These are phyloP conservation scores for Trifolium fragiferum DNA, from an alignment of 306 rosid species.

Conservation along the genomic window DNA sequence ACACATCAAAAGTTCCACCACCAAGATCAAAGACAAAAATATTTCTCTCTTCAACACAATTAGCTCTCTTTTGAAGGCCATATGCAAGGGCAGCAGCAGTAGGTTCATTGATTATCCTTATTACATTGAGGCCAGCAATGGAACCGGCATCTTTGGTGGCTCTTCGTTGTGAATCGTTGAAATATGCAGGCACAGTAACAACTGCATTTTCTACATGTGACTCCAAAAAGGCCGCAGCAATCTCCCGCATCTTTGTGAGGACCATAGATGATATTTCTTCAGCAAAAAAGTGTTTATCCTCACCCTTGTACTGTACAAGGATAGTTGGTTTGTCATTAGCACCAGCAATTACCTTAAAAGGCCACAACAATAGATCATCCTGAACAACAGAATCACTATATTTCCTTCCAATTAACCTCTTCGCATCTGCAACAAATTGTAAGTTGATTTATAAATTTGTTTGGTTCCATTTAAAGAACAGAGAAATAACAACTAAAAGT, in stretches of 20 bases:
- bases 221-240: constrained; percentile 45
- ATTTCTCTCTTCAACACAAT: too few species aligned
- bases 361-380: not conserved
- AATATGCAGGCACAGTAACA: too few species aligned
- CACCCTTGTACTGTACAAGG: not conserved
- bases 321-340: not conserved
- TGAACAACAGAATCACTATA: not conserved
- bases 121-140: too few species aligned
- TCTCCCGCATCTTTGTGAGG: constrained; percentile 56
- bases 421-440: not conserved
- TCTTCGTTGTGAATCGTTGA: too few species aligned
- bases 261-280: constrained; percentile 57
- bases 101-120: too few species aligned
- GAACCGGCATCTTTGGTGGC: too few species aligned
- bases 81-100: too few species aligned
- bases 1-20: constrained; percentile 51
- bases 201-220: constrained; percentile 12
- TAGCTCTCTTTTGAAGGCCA: too few species aligned
- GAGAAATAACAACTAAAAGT: not conserved
- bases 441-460: too few species aligned
- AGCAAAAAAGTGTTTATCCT: not conserved
- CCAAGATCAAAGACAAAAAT: too few species aligned
- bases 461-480: too few species aligned
- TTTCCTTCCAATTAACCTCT: not conserved
- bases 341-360: not conserved